Conservation (phyloP, 2,329 filamentous ascomycete species). For the Clarireedia paspali region DNA sequence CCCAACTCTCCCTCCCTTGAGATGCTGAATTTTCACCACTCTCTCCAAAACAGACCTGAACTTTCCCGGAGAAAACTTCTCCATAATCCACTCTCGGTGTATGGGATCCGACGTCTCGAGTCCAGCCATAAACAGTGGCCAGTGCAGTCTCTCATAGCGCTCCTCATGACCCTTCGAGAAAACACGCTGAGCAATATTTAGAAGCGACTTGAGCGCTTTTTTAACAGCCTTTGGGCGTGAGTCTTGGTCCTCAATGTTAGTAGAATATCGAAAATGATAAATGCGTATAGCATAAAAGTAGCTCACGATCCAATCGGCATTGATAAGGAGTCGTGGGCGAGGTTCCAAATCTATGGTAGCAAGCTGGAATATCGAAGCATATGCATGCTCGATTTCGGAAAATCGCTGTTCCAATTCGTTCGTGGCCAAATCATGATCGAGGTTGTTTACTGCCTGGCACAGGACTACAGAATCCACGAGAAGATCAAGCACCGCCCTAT, state of each 20-base stretch:
- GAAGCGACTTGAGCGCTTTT: not conserved
- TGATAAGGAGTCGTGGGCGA: not conserved
- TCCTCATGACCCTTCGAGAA: slow-evolving; percentile 2
- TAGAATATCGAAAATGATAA: not conserved
- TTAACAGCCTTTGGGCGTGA: not conserved
- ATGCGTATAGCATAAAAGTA: slow-evolving; percentile 4
- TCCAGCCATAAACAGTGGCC: slow-evolving; percentile 13
- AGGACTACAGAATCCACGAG: not conserved
- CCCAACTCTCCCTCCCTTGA: not conserved
- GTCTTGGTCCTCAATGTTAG: not conserved
- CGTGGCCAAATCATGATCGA: not conserved
- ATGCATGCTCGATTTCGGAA: not conserved
- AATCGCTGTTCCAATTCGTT: not conserved
- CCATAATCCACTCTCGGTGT: slow-evolving; percentile 8
- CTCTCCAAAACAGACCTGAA: slow-evolving; percentile 1
- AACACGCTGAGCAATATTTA: not conserved
- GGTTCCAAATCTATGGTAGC: not conserved
- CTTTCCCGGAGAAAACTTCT: not conserved
- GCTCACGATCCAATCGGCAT: slow-evolving; percentile 1
- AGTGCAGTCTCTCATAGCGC: slow-evolving; percentile 6
- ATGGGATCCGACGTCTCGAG: slow-evolving; percentile 10
- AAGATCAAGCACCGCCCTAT: not conserved
- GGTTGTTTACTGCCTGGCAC: not conserved
- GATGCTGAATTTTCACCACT: slow-evolving; percentile 1
- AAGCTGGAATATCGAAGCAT: not conserved